Conservation (phyloP, 2,329 filamentous ascomycete species). For the Ilyonectria robusta region DNA sequence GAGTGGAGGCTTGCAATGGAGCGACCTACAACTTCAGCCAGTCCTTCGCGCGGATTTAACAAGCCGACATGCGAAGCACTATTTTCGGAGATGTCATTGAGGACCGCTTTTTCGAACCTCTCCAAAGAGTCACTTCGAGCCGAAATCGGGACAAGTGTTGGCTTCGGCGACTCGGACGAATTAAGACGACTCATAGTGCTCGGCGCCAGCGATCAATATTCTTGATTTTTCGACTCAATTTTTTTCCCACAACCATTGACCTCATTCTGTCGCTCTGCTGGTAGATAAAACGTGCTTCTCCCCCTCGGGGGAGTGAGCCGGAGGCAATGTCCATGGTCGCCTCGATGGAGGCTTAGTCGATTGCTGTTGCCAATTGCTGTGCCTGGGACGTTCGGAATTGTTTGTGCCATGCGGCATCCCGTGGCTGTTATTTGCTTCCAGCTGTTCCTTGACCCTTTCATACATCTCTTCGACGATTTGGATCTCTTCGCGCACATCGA, state of each 20-base stretch:
- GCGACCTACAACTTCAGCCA: neutral
- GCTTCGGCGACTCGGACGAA: neutral
- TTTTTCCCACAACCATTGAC: neutral
- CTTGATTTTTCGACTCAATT: neutral
- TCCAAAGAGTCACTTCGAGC: neutral
- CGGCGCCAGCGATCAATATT: neutral
- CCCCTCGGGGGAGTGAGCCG: neutral
- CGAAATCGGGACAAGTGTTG: neutral
- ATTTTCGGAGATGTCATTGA: neutral
- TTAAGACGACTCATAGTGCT: neutral
- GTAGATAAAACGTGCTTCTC: neutral
- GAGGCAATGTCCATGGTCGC: neutral
- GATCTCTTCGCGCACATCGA: slow-evolving; percentile 24
- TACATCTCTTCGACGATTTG: slow-evolving; percentile 27
- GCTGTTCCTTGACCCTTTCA: slow-evolving; percentile 5
- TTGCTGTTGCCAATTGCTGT: neutral
- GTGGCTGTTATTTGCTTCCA: slow-evolving; percentile 7
- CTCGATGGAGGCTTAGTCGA: neutral
- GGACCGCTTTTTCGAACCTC: neutral
- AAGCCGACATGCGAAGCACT: neutral
- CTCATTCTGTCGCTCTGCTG: neutral
- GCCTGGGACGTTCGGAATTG: neutral
- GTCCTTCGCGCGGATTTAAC: neutral
- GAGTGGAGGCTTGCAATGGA: neutral
- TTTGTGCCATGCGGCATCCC: neutral